phyloP scores from a whole-genome alignment of 1,284 basidiomycete genomes.

The Neolentinus lepideus region DNA sequence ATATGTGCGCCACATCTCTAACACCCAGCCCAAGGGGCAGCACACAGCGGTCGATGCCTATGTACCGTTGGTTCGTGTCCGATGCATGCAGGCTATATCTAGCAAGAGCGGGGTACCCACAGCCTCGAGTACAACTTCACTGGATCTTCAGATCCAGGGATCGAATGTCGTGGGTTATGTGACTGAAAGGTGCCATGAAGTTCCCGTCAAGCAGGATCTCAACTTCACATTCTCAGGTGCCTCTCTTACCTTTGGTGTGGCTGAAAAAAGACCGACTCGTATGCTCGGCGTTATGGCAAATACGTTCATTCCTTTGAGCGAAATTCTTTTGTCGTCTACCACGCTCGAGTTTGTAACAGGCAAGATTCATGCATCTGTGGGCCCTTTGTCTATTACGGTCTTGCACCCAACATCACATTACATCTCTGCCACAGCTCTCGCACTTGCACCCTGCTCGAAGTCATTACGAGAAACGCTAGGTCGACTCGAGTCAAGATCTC shows the following conservation, averaged over 20 bases:
- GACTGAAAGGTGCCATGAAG: neutral
- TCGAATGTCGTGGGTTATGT: neutral
- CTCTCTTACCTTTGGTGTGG: neutral
- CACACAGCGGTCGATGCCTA: neutral
- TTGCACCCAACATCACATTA: neutral
- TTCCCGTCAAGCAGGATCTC: neutral
- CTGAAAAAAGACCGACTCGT: neutral
- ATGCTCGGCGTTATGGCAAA: neutral
- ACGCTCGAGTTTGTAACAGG: neutral
- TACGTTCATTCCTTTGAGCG: neutral
- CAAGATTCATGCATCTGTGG: neutral
- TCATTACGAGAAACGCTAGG: neutral
- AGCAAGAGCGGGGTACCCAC: neutral
- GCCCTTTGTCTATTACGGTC: neutral
- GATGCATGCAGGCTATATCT: neutral
- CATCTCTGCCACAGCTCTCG: neutral
- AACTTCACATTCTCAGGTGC: neutral
- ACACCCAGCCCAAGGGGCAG: neutral
- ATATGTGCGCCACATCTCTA: conserved; percentile 13
- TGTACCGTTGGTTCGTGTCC: neutral
- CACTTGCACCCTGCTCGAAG: neutral
- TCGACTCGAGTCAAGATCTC: neutral
- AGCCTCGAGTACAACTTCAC: neutral
- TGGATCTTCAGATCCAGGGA: neutral
- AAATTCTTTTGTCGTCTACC: neutral